Evolutionary conservation across 805 yeast genomes (phyloP).

Genomic region (Starmerella lactis-condensi): DNA sequence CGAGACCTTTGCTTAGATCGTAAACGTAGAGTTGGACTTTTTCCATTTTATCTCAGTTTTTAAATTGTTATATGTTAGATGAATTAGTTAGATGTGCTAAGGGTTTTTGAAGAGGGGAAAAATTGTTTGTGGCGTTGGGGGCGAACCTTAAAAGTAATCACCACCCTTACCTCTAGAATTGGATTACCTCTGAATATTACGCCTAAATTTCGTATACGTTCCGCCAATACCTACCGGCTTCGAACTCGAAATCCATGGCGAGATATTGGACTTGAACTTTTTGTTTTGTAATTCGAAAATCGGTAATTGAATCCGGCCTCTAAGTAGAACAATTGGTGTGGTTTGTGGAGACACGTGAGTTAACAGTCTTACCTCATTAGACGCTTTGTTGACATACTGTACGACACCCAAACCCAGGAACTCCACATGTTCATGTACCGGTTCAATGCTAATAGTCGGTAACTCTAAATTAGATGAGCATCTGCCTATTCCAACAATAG

Average conservation of each 20-base stretch:
- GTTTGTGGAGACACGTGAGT: conserved; percentile 25
- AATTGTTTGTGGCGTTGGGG: no score
- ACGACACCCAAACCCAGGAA: conserved; percentile 36
- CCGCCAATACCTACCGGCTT: conserved; percentile 27
- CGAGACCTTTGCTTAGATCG: conserved; percentile 46
- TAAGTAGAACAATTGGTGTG: conserved; percentile 7
- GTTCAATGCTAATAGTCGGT: conserved; percentile 14
- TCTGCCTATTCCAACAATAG: no score
- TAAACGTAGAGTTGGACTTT: conserved; percentile 39
- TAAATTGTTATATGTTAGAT: neutral
- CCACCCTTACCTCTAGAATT: no score
- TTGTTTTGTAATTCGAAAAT: conserved; percentile 31
- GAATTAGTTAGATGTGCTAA: no score
- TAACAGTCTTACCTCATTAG: conserved; percentile 34
- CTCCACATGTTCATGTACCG: no score
- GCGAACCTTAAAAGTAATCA: no score
- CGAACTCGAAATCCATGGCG: conserved; percentile 30
- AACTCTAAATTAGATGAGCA: no score
- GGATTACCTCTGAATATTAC: conserved; percentile 30
- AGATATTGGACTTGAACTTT: conserved; percentile 13
- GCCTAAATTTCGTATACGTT: conserved; percentile 38
- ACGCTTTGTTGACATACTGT: conserved; percentile 38
- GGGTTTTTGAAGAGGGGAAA: no score
- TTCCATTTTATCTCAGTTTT: conserved; percentile 6
- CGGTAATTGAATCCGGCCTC: conserved; percentile 33